Evolutionary conservation across 148 eudicot genomes (phyloP).

Genomic region (Fagopyrum esculentum): DNA sequence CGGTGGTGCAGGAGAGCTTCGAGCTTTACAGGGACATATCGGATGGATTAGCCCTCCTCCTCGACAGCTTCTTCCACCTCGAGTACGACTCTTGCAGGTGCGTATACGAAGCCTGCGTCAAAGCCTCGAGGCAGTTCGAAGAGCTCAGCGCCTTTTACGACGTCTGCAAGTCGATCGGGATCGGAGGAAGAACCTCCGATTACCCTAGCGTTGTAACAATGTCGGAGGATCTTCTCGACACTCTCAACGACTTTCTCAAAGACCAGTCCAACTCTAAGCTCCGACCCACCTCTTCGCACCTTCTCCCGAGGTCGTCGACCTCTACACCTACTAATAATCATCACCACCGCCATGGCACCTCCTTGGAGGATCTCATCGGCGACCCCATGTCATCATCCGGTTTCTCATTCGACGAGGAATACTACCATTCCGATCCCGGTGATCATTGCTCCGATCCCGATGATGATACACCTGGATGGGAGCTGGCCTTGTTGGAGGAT

Average conservation of each 20-base stretch:
- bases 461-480: constrained; percentile 48
- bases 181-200: constrained; percentile 53
- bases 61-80: constrained; percentile 75
- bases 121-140: constrained; percentile 59
- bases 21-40: constrained; percentile 70
- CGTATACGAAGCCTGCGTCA: constrained; percentile 61
- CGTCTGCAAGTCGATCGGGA: constrained; percentile 46
- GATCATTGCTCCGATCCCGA: constrained; percentile 43
- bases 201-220: constrained; percentile 59
- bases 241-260: constrained; percentile 65
- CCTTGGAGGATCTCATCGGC: constrained; percentile 54
- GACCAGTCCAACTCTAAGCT: constrained; percentile 20
- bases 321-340: constrained; percentile 13
- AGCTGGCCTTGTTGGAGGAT: constrained; percentile 40
- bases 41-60: constrained; percentile 48
- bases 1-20: constrained; percentile 74
- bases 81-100: constrained; percentile 45
- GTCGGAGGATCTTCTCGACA: constrained; percentile 52
- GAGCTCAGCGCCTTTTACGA: constrained; percentile 54
- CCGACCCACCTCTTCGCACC: constrained; percentile 11
- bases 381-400: constrained; percentile 12
- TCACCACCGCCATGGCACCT: constrained; percentile 16
- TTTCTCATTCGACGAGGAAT: background rate
- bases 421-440: constrained; percentile 24
- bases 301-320: constrained; percentile 20